Percentiles rank a stretch among this genome's conserved stretches.
These are phyloP conservation scores for Sporodiniella umbellata DNA, from an alignment of 371 early-diverging fungal species.

Conservation along the genomic window DNA sequence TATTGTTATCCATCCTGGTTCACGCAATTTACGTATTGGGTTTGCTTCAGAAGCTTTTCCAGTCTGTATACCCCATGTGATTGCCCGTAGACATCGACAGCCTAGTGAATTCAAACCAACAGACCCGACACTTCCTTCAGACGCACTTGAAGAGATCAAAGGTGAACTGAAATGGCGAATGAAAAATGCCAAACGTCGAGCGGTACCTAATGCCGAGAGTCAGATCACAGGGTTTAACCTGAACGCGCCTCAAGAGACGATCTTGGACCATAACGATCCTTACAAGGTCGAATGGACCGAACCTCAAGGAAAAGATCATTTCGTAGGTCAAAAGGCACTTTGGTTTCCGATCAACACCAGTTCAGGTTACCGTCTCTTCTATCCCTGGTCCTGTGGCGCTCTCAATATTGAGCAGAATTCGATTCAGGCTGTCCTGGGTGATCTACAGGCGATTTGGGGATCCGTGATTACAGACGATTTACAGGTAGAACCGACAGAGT, in stretches of 20 bases:
- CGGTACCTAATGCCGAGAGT: constrained; percentile 69
- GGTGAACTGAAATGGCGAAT: constrained; percentile 69
- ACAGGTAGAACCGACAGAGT: constrained; percentile 56
- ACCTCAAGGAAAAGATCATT: constrained; percentile 28
- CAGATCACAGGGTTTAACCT: constrained; percentile 75
- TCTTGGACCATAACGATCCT: constrained; percentile 89
- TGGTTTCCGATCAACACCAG: constrained; percentile 36
- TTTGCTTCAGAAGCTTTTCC: constrained; percentile 82
- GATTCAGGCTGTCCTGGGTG: constrained; percentile 62
- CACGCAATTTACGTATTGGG: constrained; percentile 76
- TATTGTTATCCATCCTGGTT: constrained; percentile 87
- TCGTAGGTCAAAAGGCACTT: constrained; percentile 60
- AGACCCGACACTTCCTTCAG: no score
- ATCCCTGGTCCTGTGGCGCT: constrained; percentile 72
- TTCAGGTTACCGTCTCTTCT: constrained; percentile 42
- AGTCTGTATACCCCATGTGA: constrained; percentile 71
- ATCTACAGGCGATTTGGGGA: constrained; percentile 79
- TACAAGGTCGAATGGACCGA: constrained; percentile 84
- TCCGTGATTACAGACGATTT: constrained; percentile 69
- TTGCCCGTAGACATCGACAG: constrained; percentile 60
- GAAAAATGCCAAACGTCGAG: constrained; percentile 76
- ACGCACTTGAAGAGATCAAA: constrained; percentile 48
- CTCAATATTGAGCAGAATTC: constrained; percentile 73
- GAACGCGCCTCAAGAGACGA: constrained; percentile 60
- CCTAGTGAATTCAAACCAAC: constrained; percentile 14